phyloP scores from a whole-genome alignment of 148 eudicot species.

The Persicaria maculosa region DNA sequence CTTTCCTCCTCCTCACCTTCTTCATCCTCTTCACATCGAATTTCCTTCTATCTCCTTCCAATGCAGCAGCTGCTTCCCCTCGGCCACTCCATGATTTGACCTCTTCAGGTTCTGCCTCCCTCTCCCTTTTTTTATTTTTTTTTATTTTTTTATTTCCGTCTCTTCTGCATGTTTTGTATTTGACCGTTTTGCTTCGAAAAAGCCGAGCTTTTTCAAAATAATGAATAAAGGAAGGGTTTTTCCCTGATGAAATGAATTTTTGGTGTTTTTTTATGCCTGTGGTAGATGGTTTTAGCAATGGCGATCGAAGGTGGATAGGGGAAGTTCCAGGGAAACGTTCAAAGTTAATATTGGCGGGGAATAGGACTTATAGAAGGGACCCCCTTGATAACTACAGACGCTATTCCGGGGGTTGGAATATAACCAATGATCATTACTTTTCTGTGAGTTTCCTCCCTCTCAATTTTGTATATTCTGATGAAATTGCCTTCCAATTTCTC shows the following conservation, averaged over 20 bases:
- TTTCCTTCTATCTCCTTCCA: constrained; percentile 10
- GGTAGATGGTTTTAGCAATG: constrained; percentile 9
- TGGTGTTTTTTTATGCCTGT: neutral
- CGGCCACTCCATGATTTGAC: neutral
- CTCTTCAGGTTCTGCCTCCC: neutral
- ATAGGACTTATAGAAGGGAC: constrained; percentile 41
- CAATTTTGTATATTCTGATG: neutral
- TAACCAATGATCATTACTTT: constrained; percentile 32
- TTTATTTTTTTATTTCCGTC: neutral
- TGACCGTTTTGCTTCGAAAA: too few species aligned
- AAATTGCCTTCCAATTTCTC: neutral
- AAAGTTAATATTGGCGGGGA: constrained; percentile 44
- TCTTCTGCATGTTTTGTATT: neutral
- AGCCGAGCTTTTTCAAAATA: neutral
- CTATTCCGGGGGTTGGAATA: constrained; percentile 49
- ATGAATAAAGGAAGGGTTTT: neutral
- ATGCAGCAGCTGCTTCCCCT: constrained; percentile 3
- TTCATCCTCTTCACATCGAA: constrained; percentile 1
- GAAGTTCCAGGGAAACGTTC: constrained; percentile 5
- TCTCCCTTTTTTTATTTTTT: too few species aligned
- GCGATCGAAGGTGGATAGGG: constrained; percentile 8
- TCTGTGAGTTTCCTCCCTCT: constrained; percentile 24
- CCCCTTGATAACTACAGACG: constrained; percentile 33
- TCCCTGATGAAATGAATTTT: neutral
- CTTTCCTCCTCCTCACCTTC: neutral